A percentile compares a stretch with the other conserved stretches of the same genome.
These are phyloP conservation scores for Saturnispora kantuleensis DNA, from an alignment of 805 yeast genomes.

Conservation along the genomic window DNA sequence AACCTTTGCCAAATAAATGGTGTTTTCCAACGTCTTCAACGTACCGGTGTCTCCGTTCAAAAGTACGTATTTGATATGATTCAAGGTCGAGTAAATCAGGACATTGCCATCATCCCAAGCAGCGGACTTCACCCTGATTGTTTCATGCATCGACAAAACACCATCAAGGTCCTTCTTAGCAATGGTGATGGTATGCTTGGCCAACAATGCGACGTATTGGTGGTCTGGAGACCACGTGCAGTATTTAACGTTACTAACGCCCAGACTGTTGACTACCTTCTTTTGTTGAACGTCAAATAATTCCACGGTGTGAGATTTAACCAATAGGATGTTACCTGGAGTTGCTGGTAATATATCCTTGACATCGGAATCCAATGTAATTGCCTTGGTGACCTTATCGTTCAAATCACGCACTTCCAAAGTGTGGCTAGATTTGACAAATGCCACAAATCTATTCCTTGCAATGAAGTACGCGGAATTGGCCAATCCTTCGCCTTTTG, in stretches of 20 bases:
- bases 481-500: slow-evolving; percentile 69
- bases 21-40: slow-evolving; percentile 82
- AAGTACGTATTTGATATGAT: slow-evolving; percentile 89
- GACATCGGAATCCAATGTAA: slow-evolving; percentile 56
- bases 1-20: slow-evolving; percentile 71
- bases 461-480: slow-evolving; percentile 85
- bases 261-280: slow-evolving; percentile 58
- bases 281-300: slow-evolving; percentile 90
- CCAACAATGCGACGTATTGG: slow-evolving; percentile 73
- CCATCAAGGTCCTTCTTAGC: slow-evolving; percentile 71
- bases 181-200: slow-evolving; percentile 87
- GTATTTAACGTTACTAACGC: slow-evolving; percentile 74
- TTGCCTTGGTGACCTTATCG: slow-evolving; percentile 71
- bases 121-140: slow-evolving; percentile 92
- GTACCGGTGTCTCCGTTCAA: slow-evolving; percentile 94
- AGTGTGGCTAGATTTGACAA: slow-evolving; percentile 50
- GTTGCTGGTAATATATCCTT: slow-evolving; percentile 69
- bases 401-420: slow-evolving; percentile 77
- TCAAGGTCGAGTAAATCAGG: slow-evolving; percentile 83
- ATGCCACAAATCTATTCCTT: slow-evolving; percentile 86
- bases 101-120: slow-evolving; percentile 96
- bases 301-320: slow-evolving; percentile 63
- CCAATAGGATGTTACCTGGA: slow-evolving; percentile 72
- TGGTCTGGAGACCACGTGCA: slow-evolving; percentile 86
- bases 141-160: slow-evolving; percentile 84